Base-by-base conservation (phyloP, 306 rosid genomes). In the Cicer judaicum region DNA sequence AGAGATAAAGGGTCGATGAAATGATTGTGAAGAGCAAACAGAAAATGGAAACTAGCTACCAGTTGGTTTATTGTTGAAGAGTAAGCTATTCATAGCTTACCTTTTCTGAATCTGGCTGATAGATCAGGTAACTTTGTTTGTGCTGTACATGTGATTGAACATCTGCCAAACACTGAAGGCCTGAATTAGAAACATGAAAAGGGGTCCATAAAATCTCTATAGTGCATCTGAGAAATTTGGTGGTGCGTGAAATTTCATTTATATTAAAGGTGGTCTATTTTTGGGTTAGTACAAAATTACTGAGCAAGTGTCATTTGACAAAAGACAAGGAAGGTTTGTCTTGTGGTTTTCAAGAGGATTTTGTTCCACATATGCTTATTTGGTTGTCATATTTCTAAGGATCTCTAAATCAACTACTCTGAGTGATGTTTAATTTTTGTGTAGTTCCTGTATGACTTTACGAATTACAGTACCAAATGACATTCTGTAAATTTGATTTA, bases 341-440 rank as follows among this genome's bases (percentile, higher is more conserved):
- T 24, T 59, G 64, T 57, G 38, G 62, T 24, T 24, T 10, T 40
- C 41, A 29, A 57, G 41, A 29, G 41, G 64, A 24, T 59, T 59
- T 59, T 59, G 42, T 59, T 59, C 42, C 40, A 24, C 64, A 12
- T 29, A 5, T 59, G 64, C 64, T 11, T 59, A 36, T 29, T 59
- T 12, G 65, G 11, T 34, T 34, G 16, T 12, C 41, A 34, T 29
- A 5, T 29, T 29, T 29, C 34, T 29, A 29, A 29, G 34, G 34
- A 29, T 29, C 34, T 29, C 34, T 29, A 29, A 29, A 29, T 34
- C 65, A 60, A 21, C 24, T 5, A 29, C 8, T 59, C 40, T 12
- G 13, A 29, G 14, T 7, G 40, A 13, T 73, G 42, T n/a, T 38
- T 38, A 64, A n/a, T 19, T 56, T 79, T 67, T 57, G 49, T 36